Percentiles rank a stretch among this genome's conserved stretches.
These are phyloP conservation scores for Turritis glabra DNA, from an alignment of 345 rosid species.

Conservation along the genomic window DNA sequence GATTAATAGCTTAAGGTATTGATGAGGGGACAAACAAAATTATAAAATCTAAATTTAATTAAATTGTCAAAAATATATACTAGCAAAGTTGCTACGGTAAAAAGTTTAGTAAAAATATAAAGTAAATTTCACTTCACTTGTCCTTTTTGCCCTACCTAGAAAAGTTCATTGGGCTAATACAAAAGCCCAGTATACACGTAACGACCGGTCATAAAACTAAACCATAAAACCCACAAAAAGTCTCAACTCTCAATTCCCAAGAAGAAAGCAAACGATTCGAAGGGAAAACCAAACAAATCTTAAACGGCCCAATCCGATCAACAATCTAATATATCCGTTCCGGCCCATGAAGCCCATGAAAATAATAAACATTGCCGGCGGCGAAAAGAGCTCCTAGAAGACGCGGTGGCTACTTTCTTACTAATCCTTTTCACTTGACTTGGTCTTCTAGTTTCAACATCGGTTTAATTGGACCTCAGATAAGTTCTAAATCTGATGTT, in stretches of 20 bases:
- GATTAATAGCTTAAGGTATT: not conserved
- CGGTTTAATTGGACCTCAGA: conserved; percentile 6
- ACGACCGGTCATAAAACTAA: not conserved
- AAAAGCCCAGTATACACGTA: not conserved
- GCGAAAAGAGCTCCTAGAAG: not conserved
- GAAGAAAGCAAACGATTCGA: not conserved
- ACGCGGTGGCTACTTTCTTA: conserved; percentile 10
- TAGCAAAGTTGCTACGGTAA: too few relatives aligned
- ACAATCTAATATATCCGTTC: not conserved
- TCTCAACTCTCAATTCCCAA: not conserved
- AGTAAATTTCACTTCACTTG: too few relatives aligned
- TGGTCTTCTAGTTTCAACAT: conserved; percentile 23
- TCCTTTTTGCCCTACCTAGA: not conserved
- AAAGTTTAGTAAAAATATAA: too few relatives aligned
- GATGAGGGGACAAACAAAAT: too few relatives aligned
- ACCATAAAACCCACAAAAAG: not conserved
- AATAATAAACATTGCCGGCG: not conserved
- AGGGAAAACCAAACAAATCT: not conserved
- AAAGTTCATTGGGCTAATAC: not conserved
- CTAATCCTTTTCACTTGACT: conserved; percentile 8
- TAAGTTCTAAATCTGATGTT: not conserved
- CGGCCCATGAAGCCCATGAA: not conserved
- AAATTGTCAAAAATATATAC: not conserved
- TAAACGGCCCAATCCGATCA: not conserved
- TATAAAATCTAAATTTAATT: not conserved